Percentiles rank a stretch among this genome's conserved stretches.
phyloP scores from a whole-genome alignment of 352 stramenopile species.

The Phytophthora ramorum region DNA sequence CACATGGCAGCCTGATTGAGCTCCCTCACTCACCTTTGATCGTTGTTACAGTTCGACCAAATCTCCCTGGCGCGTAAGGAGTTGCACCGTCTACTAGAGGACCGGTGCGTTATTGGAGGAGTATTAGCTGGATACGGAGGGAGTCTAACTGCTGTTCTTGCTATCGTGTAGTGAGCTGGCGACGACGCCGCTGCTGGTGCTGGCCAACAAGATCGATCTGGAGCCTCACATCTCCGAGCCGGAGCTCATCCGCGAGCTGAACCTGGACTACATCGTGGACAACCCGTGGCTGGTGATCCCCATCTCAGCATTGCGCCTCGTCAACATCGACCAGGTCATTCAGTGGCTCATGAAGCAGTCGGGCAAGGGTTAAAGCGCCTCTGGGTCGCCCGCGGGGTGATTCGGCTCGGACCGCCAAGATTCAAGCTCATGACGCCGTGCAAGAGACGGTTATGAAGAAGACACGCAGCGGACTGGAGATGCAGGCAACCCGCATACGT shows the following conservation, averaged over 20 bases:
- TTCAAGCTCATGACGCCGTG: conserved; percentile 8
- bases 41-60: conserved; percentile 87
- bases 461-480: conserved; percentile 17
- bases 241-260: conserved; percentile 94
- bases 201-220: conserved; percentile 99
- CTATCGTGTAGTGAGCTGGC: conserved; percentile 65
- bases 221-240: conserved; percentile 92
- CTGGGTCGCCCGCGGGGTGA: conserved; percentile 7
- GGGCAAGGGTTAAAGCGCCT: conserved; percentile 77
- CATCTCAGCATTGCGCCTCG: conserved; percentile 96
- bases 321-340: conserved; percentile 98
- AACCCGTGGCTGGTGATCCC: conserved; percentile 99
- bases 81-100: conserved; percentile 93
- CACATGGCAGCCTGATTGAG: background rate
- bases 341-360: conserved; percentile 97
- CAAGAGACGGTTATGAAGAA: conserved; percentile 27
- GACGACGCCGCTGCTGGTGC: conserved; percentile 95
- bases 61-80: conserved; percentile 95
- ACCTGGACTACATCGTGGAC: conserved; percentile 99
- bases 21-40: conserved; percentile 4
- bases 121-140: background rate
- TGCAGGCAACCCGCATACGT: conserved; percentile 17
- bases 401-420: conserved; percentile 7
- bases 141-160: conserved; percentile 16
- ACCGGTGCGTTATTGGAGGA: conserved; percentile 77